Evolutionary conservation across 2,329 filamentous ascomycete genomes (phyloP).

Genomic region (Phyllosticta citrichinensis): DNA sequence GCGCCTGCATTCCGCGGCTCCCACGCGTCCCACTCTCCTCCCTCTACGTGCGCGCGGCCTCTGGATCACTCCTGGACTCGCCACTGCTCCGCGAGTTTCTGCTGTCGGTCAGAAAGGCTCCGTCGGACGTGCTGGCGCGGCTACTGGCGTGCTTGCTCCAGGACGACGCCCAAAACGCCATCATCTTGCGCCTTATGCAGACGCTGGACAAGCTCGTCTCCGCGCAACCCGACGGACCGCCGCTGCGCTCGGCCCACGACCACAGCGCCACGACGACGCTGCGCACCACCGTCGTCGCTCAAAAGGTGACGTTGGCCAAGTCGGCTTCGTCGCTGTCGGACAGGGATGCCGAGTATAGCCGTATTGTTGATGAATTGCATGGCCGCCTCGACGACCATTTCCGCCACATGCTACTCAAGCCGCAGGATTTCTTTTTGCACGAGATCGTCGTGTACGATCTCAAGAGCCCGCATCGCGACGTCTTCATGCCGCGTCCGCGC

Average conservation of each 20-base stretch:
- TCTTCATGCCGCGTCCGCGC: slow-evolving; percentile 66
- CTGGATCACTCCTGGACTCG: slow-evolving; percentile 44
- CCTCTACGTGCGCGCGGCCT: slow-evolving; percentile 53
- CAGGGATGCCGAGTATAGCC: slow-evolving; percentile 61
- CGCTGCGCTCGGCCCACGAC: slow-evolving; percentile 66
- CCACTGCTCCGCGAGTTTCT: slow-evolving; percentile 45
- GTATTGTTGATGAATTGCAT: slow-evolving; percentile 49
- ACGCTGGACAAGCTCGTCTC: slow-evolving; percentile 3
- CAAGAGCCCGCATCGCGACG: slow-evolving; percentile 57
- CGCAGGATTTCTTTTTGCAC: slow-evolving; percentile 48
- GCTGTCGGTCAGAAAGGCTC: slow-evolving; percentile 49
- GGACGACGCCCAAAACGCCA: background rate
- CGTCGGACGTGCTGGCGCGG: slow-evolving; percentile 42
- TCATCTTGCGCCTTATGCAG: background rate
- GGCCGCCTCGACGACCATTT: slow-evolving; percentile 42
- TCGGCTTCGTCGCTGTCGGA: slow-evolving; percentile 61
- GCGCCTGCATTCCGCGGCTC: slow-evolving; percentile 27
- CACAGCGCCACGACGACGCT: slow-evolving; percentile 45
- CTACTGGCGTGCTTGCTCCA: slow-evolving; percentile 30
- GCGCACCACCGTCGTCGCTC: slow-evolving; percentile 68
- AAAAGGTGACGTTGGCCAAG: slow-evolving; percentile 70
- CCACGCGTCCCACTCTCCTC: slow-evolving; percentile 29
- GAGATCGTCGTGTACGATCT: slow-evolving; percentile 71
- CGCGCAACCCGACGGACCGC: slow-evolving; percentile 10
- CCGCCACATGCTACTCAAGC: slow-evolving; percentile 35